phyloP scores from a whole-genome alignment of 306 rosid genomes.

The Trichosanthes truncata region DNA sequence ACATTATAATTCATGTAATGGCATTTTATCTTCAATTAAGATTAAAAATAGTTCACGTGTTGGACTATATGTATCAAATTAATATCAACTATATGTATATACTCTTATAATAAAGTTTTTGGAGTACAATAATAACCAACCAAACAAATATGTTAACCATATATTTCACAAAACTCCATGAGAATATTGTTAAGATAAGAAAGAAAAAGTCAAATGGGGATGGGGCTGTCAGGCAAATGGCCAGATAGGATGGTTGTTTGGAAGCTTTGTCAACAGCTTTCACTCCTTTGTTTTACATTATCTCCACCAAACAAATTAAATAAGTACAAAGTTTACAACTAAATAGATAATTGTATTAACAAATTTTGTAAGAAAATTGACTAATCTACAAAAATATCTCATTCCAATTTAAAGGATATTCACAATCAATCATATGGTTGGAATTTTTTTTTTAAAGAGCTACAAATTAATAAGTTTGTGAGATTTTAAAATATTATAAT shows the following conservation, averaged over 20 bases:
- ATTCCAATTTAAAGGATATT: not conserved
- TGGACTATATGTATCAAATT: too few species aligned
- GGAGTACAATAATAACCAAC: too few species aligned
- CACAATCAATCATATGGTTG: not conserved
- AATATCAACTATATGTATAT: too few species aligned
- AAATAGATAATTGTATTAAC: not conserved
- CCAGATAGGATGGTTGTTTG: not conserved
- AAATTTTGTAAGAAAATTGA: not conserved
- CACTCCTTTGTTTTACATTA: not conserved
- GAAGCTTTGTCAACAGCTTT: slow-evolving; percentile 1
- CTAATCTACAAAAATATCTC: not conserved
- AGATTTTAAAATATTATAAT: not conserved
- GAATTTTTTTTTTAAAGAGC: fast-evolving
- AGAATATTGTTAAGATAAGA: too few species aligned
- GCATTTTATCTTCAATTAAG: too few species aligned
- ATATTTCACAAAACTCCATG: too few species aligned
- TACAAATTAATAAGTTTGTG: not conserved
- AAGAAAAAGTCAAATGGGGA: not conserved
- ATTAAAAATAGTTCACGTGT: too few species aligned
- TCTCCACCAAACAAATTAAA: not conserved
- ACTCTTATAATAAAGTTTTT: too few species aligned
- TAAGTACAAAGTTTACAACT: not conserved
- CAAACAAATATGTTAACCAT: too few species aligned
- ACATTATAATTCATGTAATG: too few species aligned
- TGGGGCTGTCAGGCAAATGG: slow-evolving; percentile 9